A percentile compares a stretch with the other conserved stretches of the same genome.
Evolutionary conservation across 1,284 basidiomycete genomes (phyloP).

Genomic region (Marasmius sp.): DNA sequence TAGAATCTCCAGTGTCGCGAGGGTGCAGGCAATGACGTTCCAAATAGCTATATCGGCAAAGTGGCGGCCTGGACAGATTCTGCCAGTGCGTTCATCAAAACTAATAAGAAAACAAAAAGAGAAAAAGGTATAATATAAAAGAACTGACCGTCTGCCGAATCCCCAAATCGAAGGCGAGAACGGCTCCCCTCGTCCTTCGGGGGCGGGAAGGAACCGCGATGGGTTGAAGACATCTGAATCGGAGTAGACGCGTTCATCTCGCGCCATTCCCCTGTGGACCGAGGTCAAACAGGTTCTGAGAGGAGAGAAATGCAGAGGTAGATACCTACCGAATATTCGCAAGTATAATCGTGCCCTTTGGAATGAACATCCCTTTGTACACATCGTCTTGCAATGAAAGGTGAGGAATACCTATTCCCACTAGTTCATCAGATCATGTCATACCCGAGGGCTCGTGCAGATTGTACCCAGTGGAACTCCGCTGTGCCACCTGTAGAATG

Average conservation of each 20-base stretch:
- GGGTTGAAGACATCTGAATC: slow-evolving; percentile 14
- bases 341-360: slow-evolving; percentile 16
- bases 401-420: slow-evolving; percentile 1
- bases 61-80: slow-evolving; percentile 19
- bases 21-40: slow-evolving; percentile 17
- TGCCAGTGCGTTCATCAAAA: background rate
- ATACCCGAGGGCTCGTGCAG: background rate
- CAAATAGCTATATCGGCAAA: slow-evolving; percentile 20
- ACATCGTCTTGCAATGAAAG: slow-evolving; percentile 6
- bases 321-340: background rate
- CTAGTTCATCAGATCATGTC: background rate
- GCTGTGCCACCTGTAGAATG: background rate
- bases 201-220: slow-evolving; percentile 9
- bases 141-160: background rate
- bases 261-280: slow-evolving; percentile 9
- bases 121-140: background rate
- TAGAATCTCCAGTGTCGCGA: slow-evolving; percentile 12
- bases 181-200: slow-evolving; percentile 2
- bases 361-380: slow-evolving; percentile 15
- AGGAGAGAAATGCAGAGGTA: too few relatives aligned
- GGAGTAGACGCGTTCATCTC: slow-evolving; percentile 12
- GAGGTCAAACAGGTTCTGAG: background rate
- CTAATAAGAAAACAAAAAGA: background rate
- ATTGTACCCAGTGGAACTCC: background rate
- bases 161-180: slow-evolving; percentile 15